Conservation (phyloP, 2,329 filamentous ascomycete genomes). For the Alternaria infectoria region DNA sequence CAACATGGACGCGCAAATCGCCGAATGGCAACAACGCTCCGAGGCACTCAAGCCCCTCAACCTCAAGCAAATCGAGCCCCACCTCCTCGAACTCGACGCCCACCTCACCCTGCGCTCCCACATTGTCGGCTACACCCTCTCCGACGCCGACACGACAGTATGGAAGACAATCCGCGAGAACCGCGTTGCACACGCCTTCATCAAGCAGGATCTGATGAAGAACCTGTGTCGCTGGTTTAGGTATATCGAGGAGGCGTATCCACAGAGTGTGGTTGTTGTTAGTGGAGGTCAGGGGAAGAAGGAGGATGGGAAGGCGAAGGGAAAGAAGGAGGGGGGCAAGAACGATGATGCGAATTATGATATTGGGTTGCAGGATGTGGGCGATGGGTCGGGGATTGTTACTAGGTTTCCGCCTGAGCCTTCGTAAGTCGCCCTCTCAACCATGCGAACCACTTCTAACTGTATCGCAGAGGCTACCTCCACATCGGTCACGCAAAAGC, state of each 20-base stretch:
- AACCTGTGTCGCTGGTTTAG: slow-evolving; percentile 88
- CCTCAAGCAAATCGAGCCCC: slow-evolving; percentile 81
- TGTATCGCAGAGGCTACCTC: slow-evolving; percentile 69
- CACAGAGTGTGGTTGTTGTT: slow-evolving; percentile 75
- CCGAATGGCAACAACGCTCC: slow-evolving; percentile 64
- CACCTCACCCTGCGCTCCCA: slow-evolving; percentile 87
- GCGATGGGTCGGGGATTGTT: slow-evolving; percentile 76
- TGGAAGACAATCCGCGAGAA: slow-evolving; percentile 86
- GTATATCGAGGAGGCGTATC: slow-evolving; percentile 81
- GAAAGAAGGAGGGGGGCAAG: slow-evolving; percentile 66
- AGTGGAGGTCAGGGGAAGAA: slow-evolving; percentile 40
- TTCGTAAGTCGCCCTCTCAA: slow-evolving; percentile 64
- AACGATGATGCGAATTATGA: slow-evolving; percentile 88
- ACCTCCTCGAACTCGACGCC: slow-evolving; percentile 79
- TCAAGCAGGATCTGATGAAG: slow-evolving; percentile 76
- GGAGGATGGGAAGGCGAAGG: slow-evolving; percentile 67
- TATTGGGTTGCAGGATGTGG: slow-evolving; percentile 81
- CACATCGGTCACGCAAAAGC: slow-evolving; percentile 97
- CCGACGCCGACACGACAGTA: slow-evolving; percentile 78
- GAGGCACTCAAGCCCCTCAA: slow-evolving; percentile 65
- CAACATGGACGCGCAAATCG: slow-evolving; percentile 48
- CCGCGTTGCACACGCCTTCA: slow-evolving; percentile 79
- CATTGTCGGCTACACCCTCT: slow-evolving; percentile 79
- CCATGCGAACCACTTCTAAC: slow-evolving; percentile 3
- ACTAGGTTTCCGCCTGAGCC: slow-evolving; percentile 94